Evolutionary conservation across 805 yeast species (phyloP).

Genomic region (Kodamaea fukazawae): DNA sequence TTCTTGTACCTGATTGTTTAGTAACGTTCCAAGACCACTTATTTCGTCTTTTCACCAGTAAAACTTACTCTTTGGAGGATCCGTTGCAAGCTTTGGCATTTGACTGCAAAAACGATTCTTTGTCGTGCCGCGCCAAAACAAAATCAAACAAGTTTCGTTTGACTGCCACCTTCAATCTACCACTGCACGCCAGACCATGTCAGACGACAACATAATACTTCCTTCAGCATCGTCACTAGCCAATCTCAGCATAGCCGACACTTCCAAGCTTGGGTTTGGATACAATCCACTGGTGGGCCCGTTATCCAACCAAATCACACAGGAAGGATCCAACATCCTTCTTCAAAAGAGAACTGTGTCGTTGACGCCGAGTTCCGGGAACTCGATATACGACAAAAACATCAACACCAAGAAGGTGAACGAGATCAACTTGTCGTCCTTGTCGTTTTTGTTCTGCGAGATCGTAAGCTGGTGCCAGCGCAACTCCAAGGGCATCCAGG

Average conservation of each 20-base stretch:
- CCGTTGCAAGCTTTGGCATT: too few species aligned
- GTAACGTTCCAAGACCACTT: too few species aligned
- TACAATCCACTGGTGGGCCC: slow-evolving; percentile 45
- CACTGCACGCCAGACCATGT: neutral
- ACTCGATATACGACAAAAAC: slow-evolving; percentile 65
- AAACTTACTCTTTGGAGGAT: too few species aligned
- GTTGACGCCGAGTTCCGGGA: slow-evolving; percentile 34
- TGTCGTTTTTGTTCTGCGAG: slow-evolving; percentile 69
- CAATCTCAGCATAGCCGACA: slow-evolving; percentile 28
- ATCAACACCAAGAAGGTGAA: slow-evolving; percentile 57
- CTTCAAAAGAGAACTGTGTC: slow-evolving; percentile 30
- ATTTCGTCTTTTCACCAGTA: too few species aligned
- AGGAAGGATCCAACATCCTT: slow-evolving; percentile 36
- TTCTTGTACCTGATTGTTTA: too few species aligned
- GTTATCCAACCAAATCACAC: slow-evolving; percentile 35
- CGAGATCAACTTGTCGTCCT: slow-evolving; percentile 64
- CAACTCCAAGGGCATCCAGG: slow-evolving; percentile 64
- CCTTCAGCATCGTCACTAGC: slow-evolving; percentile 31
- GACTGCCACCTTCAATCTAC: too few species aligned
- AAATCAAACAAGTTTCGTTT: too few species aligned
- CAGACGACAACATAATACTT: slow-evolving; percentile 25
- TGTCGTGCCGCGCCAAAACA: too few species aligned
- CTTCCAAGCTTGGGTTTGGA: slow-evolving; percentile 35
- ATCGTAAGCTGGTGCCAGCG: slow-evolving; percentile 63
- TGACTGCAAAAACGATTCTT: too few species aligned